Conservation (phyloP, 2,329 filamentous ascomycete genomes). For the Colletotrichum noveboracense region DNA sequence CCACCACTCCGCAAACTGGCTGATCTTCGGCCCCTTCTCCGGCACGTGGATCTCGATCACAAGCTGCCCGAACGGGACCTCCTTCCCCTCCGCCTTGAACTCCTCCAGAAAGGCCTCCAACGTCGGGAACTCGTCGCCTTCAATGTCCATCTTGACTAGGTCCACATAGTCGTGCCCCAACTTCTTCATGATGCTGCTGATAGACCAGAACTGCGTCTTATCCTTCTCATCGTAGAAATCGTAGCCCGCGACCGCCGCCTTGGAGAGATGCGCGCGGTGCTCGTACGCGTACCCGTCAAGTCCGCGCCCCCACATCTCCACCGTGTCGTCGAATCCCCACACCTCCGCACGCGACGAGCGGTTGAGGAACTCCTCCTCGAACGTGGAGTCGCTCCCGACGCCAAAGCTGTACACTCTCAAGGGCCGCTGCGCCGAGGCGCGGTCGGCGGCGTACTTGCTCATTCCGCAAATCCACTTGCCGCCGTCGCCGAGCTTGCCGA, state of each 20-base stretch:
- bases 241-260: neutral
- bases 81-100: neutral
- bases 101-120: neutral
- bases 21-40: neutral
- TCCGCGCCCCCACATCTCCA: constrained; percentile 30
- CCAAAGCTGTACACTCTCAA: constrained; percentile 43
- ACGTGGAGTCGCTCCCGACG: constrained; percentile 37
- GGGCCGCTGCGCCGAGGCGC: constrained; percentile 25
- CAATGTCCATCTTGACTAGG: constrained; percentile 44
- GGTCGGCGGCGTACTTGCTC: constrained; percentile 31
- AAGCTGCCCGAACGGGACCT: constrained; percentile 13
- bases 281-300: neutral
- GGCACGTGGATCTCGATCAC: constrained; percentile 15
- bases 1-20: neutral
- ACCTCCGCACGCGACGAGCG: constrained; percentile 33
- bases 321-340: constrained; percentile 43
- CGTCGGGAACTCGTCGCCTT: constrained; percentile 36
- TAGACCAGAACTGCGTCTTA: constrained; percentile 24
- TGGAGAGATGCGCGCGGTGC: neutral
- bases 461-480: constrained; percentile 47
- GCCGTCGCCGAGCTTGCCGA: constrained; percentile 41
- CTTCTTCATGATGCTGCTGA: constrained; percentile 37
- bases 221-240: neutral
- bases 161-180: constrained; percentile 42
- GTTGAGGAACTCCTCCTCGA: constrained; percentile 33